Base-by-base conservation (phyloP, 2,329 filamentous ascomycete species). In the Seiridium unicorne region DNA sequence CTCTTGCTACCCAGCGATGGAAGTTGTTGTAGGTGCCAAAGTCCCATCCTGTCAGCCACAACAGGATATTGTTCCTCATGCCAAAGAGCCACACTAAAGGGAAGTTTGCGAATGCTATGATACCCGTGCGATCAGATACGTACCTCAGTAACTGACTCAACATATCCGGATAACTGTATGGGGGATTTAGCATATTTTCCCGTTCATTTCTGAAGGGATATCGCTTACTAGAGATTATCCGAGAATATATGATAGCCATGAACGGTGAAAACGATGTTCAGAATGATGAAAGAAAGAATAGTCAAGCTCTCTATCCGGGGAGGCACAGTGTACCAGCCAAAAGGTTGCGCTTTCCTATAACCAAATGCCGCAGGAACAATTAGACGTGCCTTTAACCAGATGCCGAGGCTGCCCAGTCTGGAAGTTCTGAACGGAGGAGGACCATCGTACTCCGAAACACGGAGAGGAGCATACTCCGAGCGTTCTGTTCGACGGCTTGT, bases 11-110 rank as follows among this genome's bases (percentile, higher is more conserved):
- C 79, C 86, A 87, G 0, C 88, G 83, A 70, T 91, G 89, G 57
- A 90, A 89, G 46, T 85, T 80, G 64, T 85, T 90, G 66, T 86
- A 90, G 0, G 85, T 86, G 1, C 81, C 80, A 69, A 88, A 90
- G 9, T 84, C 85, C 87, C 88, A 91, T 0, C 88, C 88, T 0
- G 89, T 90, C 0, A 86, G 69, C 85, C 85, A 89, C 58, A 89
- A 75, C 13, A 90, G 78, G 0, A 87, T 67, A 56, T 91, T 89
- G 62, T 91, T 91, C 8, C 89, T 78, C 68, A 85, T 84, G 0
- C 83, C 84, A 64, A 91, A 90, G 0, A 90, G 71, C 86, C 87
- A 90, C 0, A 90, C 74, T 2, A 89, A 66, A 0, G 86, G 85
- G 5, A 90, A 79, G 63, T 89, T 89, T 3, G 83, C 84, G 64